Evolutionary conservation across 2,329 filamentous ascomycete species (phyloP).

Genomic region (Ceratocystiopsis sp.): DNA sequence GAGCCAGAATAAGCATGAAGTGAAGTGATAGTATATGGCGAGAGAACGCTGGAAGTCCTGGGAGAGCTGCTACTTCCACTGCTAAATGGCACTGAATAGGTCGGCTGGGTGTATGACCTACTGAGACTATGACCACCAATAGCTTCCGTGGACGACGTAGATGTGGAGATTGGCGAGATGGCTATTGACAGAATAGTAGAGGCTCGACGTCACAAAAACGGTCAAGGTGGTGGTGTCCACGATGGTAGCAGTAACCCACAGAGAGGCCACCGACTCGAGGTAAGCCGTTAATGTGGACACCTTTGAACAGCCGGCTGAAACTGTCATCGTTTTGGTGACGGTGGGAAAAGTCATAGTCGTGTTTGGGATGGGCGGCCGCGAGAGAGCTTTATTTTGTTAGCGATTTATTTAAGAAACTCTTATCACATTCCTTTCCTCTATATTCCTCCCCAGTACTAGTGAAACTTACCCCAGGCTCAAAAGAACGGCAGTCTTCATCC

Average conservation of each 20-base stretch:
- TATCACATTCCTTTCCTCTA: no score
- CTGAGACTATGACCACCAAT: background rate
- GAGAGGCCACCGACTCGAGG: no score
- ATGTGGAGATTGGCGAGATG: background rate
- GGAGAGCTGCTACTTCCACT: background rate
- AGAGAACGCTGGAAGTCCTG: background rate
- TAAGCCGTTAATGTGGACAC: no score
- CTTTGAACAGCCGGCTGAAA: background rate
- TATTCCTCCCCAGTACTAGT: no score
- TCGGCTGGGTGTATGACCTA: no score
- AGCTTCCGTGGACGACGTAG: background rate
- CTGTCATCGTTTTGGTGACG: constrained; percentile 7
- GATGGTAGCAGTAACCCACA: no score
- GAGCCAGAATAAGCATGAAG: no score
- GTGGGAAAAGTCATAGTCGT: constrained; percentile 7
- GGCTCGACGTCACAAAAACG: no score
- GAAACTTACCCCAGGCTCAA: constrained; percentile 7
- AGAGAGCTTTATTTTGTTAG: constrained; percentile 4
- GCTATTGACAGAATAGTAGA: background rate
- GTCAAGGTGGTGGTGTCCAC: no score
- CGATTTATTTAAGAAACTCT: no score
- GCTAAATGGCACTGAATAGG: background rate
- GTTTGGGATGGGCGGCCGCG: constrained; percentile 6
- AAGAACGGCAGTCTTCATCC: constrained; percentile 6
- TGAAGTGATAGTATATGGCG: background rate